Base-by-base conservation (phyloP, 352 stramenopile species). In the Globisporangium iwayamae region DNA sequence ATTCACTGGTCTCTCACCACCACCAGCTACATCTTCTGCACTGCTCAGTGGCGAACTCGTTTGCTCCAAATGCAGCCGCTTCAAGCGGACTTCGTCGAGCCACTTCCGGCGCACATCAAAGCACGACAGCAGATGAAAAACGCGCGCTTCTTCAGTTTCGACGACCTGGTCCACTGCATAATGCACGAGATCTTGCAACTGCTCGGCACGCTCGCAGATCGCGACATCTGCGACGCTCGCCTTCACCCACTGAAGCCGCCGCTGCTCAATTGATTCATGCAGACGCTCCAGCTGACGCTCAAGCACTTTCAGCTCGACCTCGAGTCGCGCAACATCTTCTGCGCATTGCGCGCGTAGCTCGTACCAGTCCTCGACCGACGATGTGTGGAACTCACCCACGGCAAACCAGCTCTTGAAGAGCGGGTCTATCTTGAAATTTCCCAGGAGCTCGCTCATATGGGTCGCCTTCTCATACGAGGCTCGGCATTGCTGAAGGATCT, bases 351-450 rank as follows among this genome's bases (percentile, higher is more conserved):
- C 45, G 7, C 74, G 71, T 22, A 69, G 38, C 11, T 75, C 66
- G 28, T 72, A 81, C 16, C 77, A 60, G 7, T 70, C 57, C 1
- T 63, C 71, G 32, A 79, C 36, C 18, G 68, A 65, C 2, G 46
- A 50, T 1, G 76, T 72, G 55, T 81, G 71, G 50, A 69, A 79
- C 41, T 76, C 71, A 6, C 66, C 66, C 20, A 79, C 53, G 3
- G 52, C 32, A 2, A 61, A 65, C 74, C 71, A 81, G 22, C 38
- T 71, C 52, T 79, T 81, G 60, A 70, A 79, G 10, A 77, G 57
- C 20, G 60, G 57, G 16, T 81, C 68, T 13, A 75, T 74, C 63
- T 83, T 79, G 50, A 68, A 74, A 50, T 73, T 76, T 8, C 64
- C 57, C 4, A 83, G 57, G 30, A 56, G 50, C 2, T 67, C 57